Percentiles rank a stretch among this genome's conserved stretches.
phyloP scores from a whole-genome alignment of 2,329 filamentous ascomycete species.

The Trichophyton rubrum region DNA sequence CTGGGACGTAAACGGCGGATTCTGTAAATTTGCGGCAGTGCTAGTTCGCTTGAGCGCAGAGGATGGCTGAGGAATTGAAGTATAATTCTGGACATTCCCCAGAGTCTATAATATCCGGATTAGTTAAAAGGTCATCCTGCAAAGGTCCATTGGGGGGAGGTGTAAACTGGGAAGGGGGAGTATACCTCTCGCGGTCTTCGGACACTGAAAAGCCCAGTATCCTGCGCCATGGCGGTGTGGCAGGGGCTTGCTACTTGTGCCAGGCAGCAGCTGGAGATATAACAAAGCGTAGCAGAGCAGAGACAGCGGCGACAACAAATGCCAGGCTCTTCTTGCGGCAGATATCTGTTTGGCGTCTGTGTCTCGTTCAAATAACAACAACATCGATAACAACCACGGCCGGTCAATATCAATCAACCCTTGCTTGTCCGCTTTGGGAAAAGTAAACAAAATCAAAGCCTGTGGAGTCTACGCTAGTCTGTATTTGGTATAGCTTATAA shows the following conservation, averaged over 20 bases:
- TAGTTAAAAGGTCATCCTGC: background rate
- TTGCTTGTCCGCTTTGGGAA: background rate
- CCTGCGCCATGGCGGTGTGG: constrained; percentile 58
- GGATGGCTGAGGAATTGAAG: constrained; percentile 74
- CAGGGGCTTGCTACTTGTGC: background rate
- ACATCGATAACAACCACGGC: background rate
- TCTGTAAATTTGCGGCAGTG: constrained; percentile 56
- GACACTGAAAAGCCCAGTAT: constrained; percentile 78
- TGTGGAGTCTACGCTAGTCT: background rate
- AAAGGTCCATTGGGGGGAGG: background rate
- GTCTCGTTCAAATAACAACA: background rate
- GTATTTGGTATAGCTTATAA: background rate
- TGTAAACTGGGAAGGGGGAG: background rate
- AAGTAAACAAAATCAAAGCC: background rate
- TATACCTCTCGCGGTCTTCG: constrained; percentile 81
- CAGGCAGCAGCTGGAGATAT: background rate
- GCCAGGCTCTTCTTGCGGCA: background rate
- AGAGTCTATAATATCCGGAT: constrained; percentile 49
- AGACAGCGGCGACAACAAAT: background rate
- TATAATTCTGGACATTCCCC: constrained; percentile 69
- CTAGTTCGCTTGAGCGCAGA: constrained; percentile 91
- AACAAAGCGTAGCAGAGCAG: background rate
- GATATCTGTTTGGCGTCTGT: background rate
- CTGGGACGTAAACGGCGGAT: constrained; percentile 52
- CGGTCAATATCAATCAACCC: too few relatives aligned